Base-by-base conservation (phyloP, 129 eudicot species). In the carrot (Daucus carota) region DNA sequence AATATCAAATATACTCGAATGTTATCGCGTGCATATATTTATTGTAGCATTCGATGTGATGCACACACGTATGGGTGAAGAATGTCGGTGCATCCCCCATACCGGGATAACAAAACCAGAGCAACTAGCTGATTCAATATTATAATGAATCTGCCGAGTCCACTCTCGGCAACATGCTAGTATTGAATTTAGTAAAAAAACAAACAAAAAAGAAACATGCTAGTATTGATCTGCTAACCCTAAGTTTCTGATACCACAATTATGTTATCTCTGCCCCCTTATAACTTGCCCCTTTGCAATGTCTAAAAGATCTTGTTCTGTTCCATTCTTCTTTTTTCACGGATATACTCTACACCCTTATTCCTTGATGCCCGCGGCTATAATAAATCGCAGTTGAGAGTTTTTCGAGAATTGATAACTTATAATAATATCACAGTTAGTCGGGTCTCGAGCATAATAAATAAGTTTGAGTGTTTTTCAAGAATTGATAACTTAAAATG, bases 81-180 rank as follows among this genome's bases (percentile, higher is more conserved):
- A n/a, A 57, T n/a, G 65, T 57, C 65, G 65, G 65, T 57, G 65
- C 65, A n/a, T n/a, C 24, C 62, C 40, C 60, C 60, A 50, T 50
- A 22, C 26, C 26, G 0, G 4, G 40, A 5, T 36, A 36, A 36
- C 40, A 9, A 52, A 52, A 52, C 22, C 28, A 22, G 22, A 52
- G 59, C 43, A 40, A 36, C 40, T 0, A 48, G 57, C 57, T 1
- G n/a, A 54, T 54, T 54, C 4, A 1, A 54, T 54, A 54, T 54
- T 54, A 8, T 54, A 54, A 54, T 54, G n/a, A 22, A 54, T n/a
- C 62, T 54, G 14, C 29, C 8, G 62, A n/a, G 6, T n/a, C 31
- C 65, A 8, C 15, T 9, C 65, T 57, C 65, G 10, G 10, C 31
- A 8, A 0, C 65, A 24, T 57, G 65, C 0, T 9, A 38, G 6